phyloP scores from a whole-genome alignment of 2,329 filamentous ascomycete genomes.

The Penicillium oxalicum region DNA sequence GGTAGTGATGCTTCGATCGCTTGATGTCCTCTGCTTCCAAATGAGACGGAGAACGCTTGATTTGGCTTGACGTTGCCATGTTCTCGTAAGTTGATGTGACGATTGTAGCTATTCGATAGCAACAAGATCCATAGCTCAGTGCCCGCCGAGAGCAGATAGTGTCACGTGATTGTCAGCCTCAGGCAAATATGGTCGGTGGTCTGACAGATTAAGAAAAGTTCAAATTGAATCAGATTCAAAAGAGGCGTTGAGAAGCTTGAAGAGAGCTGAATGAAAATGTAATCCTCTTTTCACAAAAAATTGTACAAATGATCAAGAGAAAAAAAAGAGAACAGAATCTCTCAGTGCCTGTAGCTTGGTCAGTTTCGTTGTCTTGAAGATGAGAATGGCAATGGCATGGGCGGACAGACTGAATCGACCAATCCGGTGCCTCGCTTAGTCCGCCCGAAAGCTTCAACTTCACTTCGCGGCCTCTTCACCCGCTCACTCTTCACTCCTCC shows the following conservation, averaged over 20 bases:
- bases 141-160: neutral
- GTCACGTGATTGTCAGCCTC: slow-evolving; percentile 24
- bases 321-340: neutral
- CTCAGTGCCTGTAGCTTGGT: neutral
- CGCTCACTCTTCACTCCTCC: slow-evolving; percentile 16
- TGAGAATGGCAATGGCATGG: neutral
- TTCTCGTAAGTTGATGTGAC: slow-evolving; percentile 12
- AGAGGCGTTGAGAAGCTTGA: neutral
- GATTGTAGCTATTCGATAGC: slow-evolving; percentile 4
- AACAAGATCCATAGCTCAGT: slow-evolving; percentile 10
- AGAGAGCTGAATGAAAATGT: no score
- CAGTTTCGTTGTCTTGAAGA: neutral
- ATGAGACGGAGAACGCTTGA: slow-evolving; percentile 32
- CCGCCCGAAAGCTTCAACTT: slow-evolving; percentile 34
- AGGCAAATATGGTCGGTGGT: slow-evolving; percentile 5
- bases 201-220: neutral
- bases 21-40: slow-evolving; percentile 23
- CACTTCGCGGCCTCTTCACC: slow-evolving; percentile 23
- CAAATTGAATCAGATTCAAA: neutral
- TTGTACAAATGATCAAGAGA: no score
- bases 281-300: no score
- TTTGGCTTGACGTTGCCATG: slow-evolving; percentile 27
- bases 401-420: slow-evolving; percentile 13
- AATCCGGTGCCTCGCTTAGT: slow-evolving; percentile 37
- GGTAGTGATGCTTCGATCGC: slow-evolving; percentile 35